Percentiles rank a stretch among this genome's conserved stretches.
Evolutionary conservation across 2,329 filamentous ascomycete species (phyloP).

Genomic region (Fonsecaea monophora): DNA sequence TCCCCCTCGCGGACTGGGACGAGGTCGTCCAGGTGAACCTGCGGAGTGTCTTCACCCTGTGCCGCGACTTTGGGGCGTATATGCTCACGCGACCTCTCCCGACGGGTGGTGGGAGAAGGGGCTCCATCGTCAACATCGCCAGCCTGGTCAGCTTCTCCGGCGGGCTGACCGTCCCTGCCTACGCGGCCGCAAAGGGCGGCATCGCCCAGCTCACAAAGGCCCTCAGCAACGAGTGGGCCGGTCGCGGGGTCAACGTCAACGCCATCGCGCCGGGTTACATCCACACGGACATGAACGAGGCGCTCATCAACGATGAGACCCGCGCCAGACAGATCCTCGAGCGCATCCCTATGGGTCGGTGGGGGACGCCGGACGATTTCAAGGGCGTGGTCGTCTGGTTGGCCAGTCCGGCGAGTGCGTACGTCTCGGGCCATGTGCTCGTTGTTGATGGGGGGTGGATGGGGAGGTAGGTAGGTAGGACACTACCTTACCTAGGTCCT

Average conservation of each 20-base stretch:
- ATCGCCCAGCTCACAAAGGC: constrained; percentile 85
- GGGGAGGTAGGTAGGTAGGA: constrained; percentile 65
- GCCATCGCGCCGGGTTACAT: constrained; percentile 90
- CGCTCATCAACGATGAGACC: constrained; percentile 74
- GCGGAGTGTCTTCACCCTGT: constrained; percentile 77
- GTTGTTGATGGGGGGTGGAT: constrained; percentile 68
- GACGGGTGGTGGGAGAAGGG: constrained; percentile 32
- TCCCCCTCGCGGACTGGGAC: constrained; percentile 78
- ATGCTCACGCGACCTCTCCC: constrained; percentile 66
- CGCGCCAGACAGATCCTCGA: constrained; percentile 75
- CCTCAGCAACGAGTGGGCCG: constrained; percentile 83
- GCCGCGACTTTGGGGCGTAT: constrained; percentile 78
- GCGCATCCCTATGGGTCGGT: constrained; percentile 81
- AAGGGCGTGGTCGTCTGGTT: constrained; percentile 59
- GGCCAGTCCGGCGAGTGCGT: constrained; percentile 54
- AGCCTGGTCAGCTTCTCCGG: constrained; percentile 84
- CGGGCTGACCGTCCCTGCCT: constrained; percentile 85
- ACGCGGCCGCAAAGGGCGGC: constrained; percentile 84
- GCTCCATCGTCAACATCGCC: constrained; percentile 78
- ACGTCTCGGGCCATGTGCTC: constrained; percentile 57
- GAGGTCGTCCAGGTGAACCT: constrained; percentile 88
- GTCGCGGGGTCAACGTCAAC: constrained; percentile 80
- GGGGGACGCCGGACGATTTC: constrained; percentile 69
- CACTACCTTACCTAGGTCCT: too few relatives aligned
- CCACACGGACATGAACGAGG: constrained; percentile 89